A percentile compares a stretch with the other conserved stretches of the same genome.
Evolutionary conservation across 495 filamentous ascomycete species (phyloP).

Genomic region (Talaromyces ruber): DNA sequence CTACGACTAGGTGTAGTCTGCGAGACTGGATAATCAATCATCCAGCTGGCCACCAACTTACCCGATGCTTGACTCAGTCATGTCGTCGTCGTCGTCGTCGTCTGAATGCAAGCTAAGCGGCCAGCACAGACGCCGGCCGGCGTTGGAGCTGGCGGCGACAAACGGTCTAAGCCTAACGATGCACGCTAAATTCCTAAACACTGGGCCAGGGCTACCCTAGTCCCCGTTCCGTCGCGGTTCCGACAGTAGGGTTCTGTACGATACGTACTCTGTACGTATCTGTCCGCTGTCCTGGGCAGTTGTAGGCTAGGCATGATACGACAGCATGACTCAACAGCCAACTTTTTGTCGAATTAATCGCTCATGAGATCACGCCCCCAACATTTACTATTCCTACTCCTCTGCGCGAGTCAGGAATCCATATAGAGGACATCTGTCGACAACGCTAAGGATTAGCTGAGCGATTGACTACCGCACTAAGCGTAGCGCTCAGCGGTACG

Average conservation of each 20-base stretch:
- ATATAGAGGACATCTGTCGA: background rate
- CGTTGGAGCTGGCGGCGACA: background rate
- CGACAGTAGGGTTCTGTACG: background rate
- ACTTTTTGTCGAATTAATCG: background rate
- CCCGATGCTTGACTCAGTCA: background rate
- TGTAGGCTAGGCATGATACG: background rate
- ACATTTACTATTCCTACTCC: background rate
- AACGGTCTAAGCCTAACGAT: background rate
- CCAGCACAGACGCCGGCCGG: background rate
- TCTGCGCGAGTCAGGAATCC: background rate
- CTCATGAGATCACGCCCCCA: background rate
- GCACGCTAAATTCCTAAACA: constrained; percentile 1
- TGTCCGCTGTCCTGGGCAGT: no score
- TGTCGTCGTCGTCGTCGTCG: background rate
- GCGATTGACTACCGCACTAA: background rate
- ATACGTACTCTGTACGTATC: no score
- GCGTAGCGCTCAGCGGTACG: background rate
- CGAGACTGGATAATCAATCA: background rate
- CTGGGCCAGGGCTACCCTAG: background rate
- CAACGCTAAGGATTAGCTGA: background rate
- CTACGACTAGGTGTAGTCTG: background rate
- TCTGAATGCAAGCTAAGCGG: background rate
- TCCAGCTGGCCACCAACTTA: background rate
- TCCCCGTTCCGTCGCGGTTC: background rate
- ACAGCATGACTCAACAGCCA: background rate